Evolutionary conservation across 2,329 filamentous ascomycete species (phyloP).

Genomic region (Septoria linicola): DNA sequence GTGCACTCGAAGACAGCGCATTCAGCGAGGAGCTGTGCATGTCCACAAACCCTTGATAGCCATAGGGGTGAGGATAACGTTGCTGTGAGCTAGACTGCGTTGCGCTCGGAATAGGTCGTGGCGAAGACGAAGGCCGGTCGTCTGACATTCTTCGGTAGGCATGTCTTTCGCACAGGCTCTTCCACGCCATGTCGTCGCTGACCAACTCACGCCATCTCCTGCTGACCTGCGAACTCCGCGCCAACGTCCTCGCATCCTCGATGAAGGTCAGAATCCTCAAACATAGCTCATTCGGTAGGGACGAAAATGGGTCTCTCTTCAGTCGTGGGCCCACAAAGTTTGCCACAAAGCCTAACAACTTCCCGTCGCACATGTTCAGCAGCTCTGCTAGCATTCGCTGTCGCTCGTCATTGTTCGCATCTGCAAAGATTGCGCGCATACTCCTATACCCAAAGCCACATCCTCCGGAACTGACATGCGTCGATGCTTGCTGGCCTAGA

Average conservation of each 20-base stretch:
- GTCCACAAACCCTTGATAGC: conserved; percentile 29
- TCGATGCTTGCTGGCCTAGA: conserved; percentile 25
- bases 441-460: conserved; percentile 59
- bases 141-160: conserved; percentile 68
- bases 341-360: conserved; percentile 92
- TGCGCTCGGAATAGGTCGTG: conserved; percentile 25
- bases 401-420: conserved; percentile 71
- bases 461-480: conserved; percentile 29
- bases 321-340: conserved; percentile 91
- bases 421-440: conserved; percentile 75
- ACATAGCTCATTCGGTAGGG: conserved; percentile 88
- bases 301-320: conserved; percentile 94
- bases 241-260: conserved; percentile 91
- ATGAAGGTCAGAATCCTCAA: conserved; percentile 93
- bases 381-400: conserved; percentile 83
- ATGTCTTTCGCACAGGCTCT: conserved; percentile 93
- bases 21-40: conserved; percentile 32
- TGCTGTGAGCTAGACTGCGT: conserved; percentile 19
- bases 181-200: conserved; percentile 97
- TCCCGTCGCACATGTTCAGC: conserved; percentile 90
- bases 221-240: conserved; percentile 93
- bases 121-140: conserved; percentile 33
- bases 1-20: conserved; percentile 48
- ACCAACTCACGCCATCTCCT: conserved; percentile 88
- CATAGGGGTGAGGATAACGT: conserved; percentile 32